phyloP scores from a whole-genome alignment of 2,329 filamentous ascomycete species.

The Amylocarpus encephaloides region DNA sequence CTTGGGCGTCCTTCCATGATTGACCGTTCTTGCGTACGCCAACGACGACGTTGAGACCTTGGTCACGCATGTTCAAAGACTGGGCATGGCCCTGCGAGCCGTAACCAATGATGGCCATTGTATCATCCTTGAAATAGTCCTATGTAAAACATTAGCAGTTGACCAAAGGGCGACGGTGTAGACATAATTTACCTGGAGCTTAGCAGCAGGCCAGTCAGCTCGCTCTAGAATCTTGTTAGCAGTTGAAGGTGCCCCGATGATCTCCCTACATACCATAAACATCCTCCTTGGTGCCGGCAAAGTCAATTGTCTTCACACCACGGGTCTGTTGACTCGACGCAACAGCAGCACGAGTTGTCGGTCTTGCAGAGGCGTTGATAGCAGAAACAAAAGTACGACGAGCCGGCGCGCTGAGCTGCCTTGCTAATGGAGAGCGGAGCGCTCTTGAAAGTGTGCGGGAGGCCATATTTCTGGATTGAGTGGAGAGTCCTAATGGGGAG shows the following conservation, averaged over 20 bases:
- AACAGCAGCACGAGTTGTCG: constrained; percentile 39
- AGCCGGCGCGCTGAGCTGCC: constrained; percentile 55
- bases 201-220: constrained; percentile 96
- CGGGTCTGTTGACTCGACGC: constrained; percentile 53
- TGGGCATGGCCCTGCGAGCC: constrained; percentile 97
- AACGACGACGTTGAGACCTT: constrained; percentile 97
- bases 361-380: constrained; percentile 48
- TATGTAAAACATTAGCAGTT: constrained; percentile 35
- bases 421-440: constrained; percentile 55
- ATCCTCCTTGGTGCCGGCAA: constrained; percentile 84
- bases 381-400: constrained; percentile 58
- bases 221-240: constrained; percentile 57
- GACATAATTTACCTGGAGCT: constrained; percentile 72
- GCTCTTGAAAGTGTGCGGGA: constrained; percentile 67
- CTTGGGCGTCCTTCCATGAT: constrained; percentile 94
- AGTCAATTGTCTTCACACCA: constrained; percentile 98
- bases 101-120: constrained; percentile 97
- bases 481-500: constrained; percentile 12
- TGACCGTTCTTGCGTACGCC: constrained; percentile 97
- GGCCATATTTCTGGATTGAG: constrained; percentile 54
- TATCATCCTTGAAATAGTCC: constrained; percentile 99
- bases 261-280: constrained; percentile 68
- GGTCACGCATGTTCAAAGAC: constrained; percentile 99
- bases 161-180: constrained; percentile 11
- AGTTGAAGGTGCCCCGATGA: background rate